phyloP scores from a whole-genome alignment of 495 filamentous ascomycete genomes.

The Neurospora sp. region DNA sequence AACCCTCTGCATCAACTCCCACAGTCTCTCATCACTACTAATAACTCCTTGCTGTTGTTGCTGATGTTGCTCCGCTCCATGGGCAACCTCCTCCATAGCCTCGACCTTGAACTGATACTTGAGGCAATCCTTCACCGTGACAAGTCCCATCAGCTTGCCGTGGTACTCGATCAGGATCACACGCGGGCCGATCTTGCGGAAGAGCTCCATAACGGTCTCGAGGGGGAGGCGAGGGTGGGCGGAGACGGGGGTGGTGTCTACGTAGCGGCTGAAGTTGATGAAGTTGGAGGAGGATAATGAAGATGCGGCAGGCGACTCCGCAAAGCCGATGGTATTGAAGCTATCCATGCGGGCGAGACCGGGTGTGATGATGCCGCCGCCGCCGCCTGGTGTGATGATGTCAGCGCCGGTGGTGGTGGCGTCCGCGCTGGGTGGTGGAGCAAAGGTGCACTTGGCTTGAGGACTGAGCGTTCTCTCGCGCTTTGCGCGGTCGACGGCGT shows the following conservation, averaged over 20 bases:
- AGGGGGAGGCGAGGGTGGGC: slow-evolving; percentile 87
- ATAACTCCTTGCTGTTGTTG: slow-evolving; percentile 9
- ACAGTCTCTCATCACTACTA: slow-evolving; percentile 53
- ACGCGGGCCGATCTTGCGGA: slow-evolving; percentile 94
- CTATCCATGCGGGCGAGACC: slow-evolving; percentile 21
- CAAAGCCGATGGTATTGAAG: not conserved
- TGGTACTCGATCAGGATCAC: slow-evolving; percentile 89
- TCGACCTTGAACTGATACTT: slow-evolving; percentile 98
- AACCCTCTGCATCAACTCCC: slow-evolving; percentile 49
- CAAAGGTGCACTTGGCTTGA: slow-evolving; percentile 62
- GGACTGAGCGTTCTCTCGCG: slow-evolving; percentile 63
- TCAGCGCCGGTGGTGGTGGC: slow-evolving; percentile 18
- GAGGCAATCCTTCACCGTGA: slow-evolving; percentile 94
- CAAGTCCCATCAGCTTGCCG: slow-evolving; percentile 69
- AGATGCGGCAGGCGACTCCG: slow-evolving; percentile 23
- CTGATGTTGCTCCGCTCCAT: slow-evolving; percentile 11
- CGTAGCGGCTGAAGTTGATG: slow-evolving; percentile 78
- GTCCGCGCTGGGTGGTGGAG: slow-evolving; percentile 36
- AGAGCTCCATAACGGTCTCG: slow-evolving; percentile 97
- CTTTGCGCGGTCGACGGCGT: slow-evolving; percentile 80
- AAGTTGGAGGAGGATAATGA: slow-evolving; percentile 48
- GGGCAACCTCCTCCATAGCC: slow-evolving; percentile 56
- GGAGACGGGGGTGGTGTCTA: slow-evolving; percentile 82
- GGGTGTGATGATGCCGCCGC: too few species aligned
- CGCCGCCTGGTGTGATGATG: slow-evolving; percentile 33